phyloP scores from a whole-genome alignment of 352 stramenopile species.

The Globisporangium paroecandrum region DNA sequence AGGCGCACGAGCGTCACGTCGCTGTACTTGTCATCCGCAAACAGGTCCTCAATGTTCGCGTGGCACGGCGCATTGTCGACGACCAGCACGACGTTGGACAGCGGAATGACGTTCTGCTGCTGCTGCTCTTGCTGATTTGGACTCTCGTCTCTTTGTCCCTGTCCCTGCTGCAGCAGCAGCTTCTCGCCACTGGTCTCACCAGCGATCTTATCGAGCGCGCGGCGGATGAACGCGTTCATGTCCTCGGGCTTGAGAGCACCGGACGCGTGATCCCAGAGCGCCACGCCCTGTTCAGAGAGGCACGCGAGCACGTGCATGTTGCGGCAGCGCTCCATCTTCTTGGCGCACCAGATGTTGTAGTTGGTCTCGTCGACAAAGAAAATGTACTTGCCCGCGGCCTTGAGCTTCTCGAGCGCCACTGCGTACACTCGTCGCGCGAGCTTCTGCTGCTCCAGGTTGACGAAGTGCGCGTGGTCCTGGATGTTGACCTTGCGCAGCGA shows the following conservation, averaged over 20 bases:
- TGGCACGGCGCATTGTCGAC: conserved; percentile 13
- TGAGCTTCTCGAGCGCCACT: background rate
- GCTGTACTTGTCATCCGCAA: conserved; percentile 1
- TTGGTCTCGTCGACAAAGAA: conserved; percentile 22
- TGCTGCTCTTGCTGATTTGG: background rate
- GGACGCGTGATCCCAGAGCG: conserved; percentile 9
- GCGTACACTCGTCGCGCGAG: conserved; percentile 6
- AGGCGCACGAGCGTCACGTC: conserved; percentile 14
- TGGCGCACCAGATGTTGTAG: conserved; percentile 22
- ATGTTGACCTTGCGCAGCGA: conserved; percentile 14
- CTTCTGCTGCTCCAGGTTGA: conserved; percentile 9
- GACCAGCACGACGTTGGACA: conserved; percentile 14
- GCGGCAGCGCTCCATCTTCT: conserved; percentile 19
- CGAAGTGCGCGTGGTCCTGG: background rate
- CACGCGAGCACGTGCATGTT: conserved; percentile 22
- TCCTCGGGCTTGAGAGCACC: conserved; percentile 11
- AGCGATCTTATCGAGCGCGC: conserved; percentile 12
- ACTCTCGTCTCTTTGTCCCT: background rate
- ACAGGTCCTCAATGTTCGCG: conserved; percentile 1
- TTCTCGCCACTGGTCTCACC: background rate
- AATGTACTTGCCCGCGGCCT: conserved; percentile 9
- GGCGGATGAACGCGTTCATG: conserved; percentile 12
- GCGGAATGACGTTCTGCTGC: background rate
- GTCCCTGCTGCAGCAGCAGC: background rate
- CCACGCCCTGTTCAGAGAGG: conserved; percentile 13